A percentile compares a stretch with the other conserved stretches of the same genome.
Conservation (phyloP, 83 land plant species). For the Picea engelmannii region DNA sequence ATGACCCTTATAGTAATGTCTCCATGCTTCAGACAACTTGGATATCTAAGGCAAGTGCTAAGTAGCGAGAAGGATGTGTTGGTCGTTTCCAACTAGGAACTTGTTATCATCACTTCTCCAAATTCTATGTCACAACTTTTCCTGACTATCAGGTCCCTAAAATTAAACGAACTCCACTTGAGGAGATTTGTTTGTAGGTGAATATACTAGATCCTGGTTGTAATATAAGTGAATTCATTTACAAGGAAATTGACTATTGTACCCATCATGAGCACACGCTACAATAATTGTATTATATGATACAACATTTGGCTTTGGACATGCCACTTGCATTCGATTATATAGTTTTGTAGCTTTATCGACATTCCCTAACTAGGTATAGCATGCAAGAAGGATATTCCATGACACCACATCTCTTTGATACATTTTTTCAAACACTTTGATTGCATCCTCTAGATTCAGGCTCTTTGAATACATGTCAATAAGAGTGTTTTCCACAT, state of each 20-base stretch:
- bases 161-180: conserved; percentile 91
- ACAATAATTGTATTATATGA: not conserved
- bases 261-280: not conserved
- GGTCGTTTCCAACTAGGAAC: conserved; percentile 94
- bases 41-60: no score
- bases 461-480: conserved; percentile 33
- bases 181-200: conserved; percentile 91
- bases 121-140: conserved; percentile 63
- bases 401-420: conserved; percentile 15
- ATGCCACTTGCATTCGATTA: not conserved
- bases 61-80: conserved; percentile 97
- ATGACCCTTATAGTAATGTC: conserved; percentile 95
- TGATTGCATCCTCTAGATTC: no score
- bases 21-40: conserved; percentile 90
- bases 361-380: not conserved
- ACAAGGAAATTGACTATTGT: no score
- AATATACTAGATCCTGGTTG: no score
- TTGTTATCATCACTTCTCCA: conserved; percentile 93
- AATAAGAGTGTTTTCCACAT: conserved; percentile 42
- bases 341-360: not conserved
- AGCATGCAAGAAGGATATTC: conserved; percentile 12
- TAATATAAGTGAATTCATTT: no score
- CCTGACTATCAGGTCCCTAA: conserved; percentile 91
- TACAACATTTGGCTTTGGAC: not conserved
- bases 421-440: no score